These are phyloP conservation scores for Acaromyces ingoldii DNA, from an alignment of 1,284 basidiomycete genomes.

Conservation along the genomic window DNA sequence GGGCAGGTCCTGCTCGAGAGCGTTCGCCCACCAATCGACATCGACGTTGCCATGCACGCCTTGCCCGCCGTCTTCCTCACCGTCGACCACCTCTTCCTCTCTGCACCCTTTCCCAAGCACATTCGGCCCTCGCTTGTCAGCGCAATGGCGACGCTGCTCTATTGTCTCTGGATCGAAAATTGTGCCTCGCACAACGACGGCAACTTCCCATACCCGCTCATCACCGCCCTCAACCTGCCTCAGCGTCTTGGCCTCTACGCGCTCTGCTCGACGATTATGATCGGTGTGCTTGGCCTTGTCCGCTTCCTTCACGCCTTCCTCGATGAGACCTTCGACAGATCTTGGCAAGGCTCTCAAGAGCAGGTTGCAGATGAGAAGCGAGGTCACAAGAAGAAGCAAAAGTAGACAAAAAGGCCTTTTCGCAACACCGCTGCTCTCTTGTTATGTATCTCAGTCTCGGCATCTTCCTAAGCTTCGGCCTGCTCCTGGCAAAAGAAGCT, in stretches of 20 bases:
- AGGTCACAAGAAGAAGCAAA: no score
- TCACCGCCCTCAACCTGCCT: slow-evolving; percentile 16
- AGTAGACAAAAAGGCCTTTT: no score
- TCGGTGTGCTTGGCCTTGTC: slow-evolving; percentile 4
- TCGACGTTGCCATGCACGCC: slow-evolving; percentile 34
- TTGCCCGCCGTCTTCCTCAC: slow-evolving; percentile 32
- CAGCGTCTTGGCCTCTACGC: slow-evolving; percentile 17
- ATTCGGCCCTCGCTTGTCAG: slow-evolving; percentile 1
- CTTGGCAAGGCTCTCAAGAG: no score
- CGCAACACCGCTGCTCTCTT: no score
- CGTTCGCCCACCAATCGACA: slow-evolving; percentile 20
- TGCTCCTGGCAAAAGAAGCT: no score
- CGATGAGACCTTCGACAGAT: slow-evolving; percentile 3
- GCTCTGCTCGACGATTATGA: slow-evolving; percentile 7
- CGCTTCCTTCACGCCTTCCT: slow-evolving; percentile 11
- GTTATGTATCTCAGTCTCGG: no score
- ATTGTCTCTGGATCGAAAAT: slow-evolving; percentile 25
- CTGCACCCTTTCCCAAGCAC: slow-evolving; percentile 6
- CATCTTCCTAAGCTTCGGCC: no score
- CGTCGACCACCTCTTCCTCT: slow-evolving; percentile 11
- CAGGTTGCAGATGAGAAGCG: no score
- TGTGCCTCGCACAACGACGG: slow-evolving; percentile 27
- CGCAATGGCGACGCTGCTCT: background rate
- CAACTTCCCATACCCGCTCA: slow-evolving; percentile 29
- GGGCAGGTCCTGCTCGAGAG: slow-evolving; percentile 25